Evolutionary conservation across 2,329 filamentous ascomycete species (phyloP), one percentile per base, ranked within the genome.

Genomic region (Calonectria fujianensis): DNA sequence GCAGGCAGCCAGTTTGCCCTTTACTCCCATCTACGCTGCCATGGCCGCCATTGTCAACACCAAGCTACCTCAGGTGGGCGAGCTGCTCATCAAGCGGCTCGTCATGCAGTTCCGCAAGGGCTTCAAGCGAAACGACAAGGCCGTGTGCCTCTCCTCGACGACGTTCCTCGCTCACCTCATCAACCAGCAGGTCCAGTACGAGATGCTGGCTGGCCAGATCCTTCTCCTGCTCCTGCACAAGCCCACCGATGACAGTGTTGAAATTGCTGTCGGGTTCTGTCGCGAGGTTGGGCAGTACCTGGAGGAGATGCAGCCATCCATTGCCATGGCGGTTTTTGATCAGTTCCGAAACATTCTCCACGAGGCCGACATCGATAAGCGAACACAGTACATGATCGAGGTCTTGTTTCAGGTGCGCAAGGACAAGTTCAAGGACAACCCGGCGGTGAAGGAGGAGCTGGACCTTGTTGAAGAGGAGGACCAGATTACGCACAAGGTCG

Each of bases 311-410:
- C 97, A 95, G 82, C 91, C 93, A 1, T 91, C 94, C 14, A 98
- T 98, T 81, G 93, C 96, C 37, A 91, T 96, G 78, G 94, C 94
- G 31, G 95, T 99, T 10, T 99, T 98, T 82, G 97, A 99, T 82
- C 96, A 98, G 84, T 98, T 99, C 88, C 90, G 97, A 80, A 96
- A 94, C 80, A 98, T 98, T 77, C 88, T 99, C 11, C 96, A 99
- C 87, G 97, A 99, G 85, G 96, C 96, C 57, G 96, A 97, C 82
- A 98, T 99, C 84, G 96, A 98, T 83, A 98, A 98, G 89, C 91
- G 97, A 77, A 96, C 96, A n/a, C 97, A 99, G 86, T 99, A 98
- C 86, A 98, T 98, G 95, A 96, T 99, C 72, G 97, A 99, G 85
- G 97, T 98, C 8, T 87, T 99, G 54, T 99, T 99, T 84, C 96